Evolutionary conservation across 1,139 yeast genomes (phyloP).

Genomic region (Geotrichum fermentans): DNA sequence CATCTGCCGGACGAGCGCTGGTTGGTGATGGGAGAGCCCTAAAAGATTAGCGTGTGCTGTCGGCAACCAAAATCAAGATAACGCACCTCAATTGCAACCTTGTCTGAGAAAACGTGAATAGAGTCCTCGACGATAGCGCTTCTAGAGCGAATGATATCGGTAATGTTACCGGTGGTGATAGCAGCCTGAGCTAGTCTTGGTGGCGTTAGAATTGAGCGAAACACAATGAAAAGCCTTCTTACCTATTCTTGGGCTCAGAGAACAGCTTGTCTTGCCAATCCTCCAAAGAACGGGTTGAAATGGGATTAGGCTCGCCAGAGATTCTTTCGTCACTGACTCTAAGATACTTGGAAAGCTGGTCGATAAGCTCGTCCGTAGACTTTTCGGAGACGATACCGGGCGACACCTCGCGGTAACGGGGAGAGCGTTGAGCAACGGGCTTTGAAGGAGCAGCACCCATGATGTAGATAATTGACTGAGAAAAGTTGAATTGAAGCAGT

Average conservation of each 20-base stretch:
- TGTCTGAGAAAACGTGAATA: slow-evolving; percentile 49
- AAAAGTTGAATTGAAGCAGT: neutral
- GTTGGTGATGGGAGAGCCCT: slow-evolving; percentile 55
- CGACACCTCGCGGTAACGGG: slow-evolving; percentile 3
- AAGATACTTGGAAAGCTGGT: slow-evolving; percentile 25
- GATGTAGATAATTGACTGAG: neutral
- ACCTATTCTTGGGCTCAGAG: slow-evolving; percentile 48
- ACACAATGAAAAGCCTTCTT: neutral
- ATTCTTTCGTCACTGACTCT: slow-evolving; percentile 14
- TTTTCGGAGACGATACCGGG: slow-evolving; percentile 10
- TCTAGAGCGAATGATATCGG: slow-evolving; percentile 44
- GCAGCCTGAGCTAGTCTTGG: slow-evolving; percentile 53
- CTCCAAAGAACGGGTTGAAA: slow-evolving; percentile 38
- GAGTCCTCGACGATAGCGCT: slow-evolving; percentile 40
- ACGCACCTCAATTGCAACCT: slow-evolving; percentile 42
- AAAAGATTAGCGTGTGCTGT: slow-evolving; percentile 24
- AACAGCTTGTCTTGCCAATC: slow-evolving; percentile 51
- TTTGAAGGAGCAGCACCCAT: slow-evolving; percentile 11
- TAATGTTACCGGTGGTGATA: slow-evolving; percentile 48
- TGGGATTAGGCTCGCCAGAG: slow-evolving; percentile 33
- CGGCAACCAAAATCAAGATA: neutral
- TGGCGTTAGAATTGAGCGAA: neutral
- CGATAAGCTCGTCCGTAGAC: slow-evolving; percentile 21
- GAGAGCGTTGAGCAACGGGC: neutral
- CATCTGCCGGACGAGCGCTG: slow-evolving; percentile 61